Evolutionary conservation across 176 grass and related monocot species (phyloP).

Genomic region (Carex cristatella): DNA sequence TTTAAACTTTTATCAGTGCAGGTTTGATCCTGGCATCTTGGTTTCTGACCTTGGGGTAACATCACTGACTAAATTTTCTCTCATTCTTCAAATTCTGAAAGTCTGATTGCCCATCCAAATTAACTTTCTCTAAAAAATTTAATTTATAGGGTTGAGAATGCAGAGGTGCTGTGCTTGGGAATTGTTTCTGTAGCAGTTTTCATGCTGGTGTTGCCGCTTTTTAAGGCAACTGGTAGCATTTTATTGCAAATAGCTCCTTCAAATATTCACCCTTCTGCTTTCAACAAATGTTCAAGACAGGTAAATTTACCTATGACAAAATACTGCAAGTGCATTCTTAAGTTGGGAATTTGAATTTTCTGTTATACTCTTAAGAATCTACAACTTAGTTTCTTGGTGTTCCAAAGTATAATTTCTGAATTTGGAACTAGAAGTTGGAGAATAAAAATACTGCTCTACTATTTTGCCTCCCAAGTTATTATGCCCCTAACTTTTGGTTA

Average conservation of each 20-base stretch:
- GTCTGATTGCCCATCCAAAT: neutral
- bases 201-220: constrained; percentile 87
- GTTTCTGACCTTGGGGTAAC: constrained; percentile 90
- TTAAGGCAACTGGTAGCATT: constrained; percentile 73
- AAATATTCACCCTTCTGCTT: constrained; percentile 73
- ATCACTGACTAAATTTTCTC: neutral
- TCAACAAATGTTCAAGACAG: constrained; percentile 83
- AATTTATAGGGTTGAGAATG: constrained; percentile 77
- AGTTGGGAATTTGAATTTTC: neutral
- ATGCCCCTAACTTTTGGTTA: neutral
- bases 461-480: neutral
- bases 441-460: neutral
- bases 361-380: neutral
- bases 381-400: neutral
- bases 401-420: neutral
- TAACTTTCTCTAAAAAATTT: neutral
- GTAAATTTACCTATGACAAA: constrained; percentile 28
- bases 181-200: constrained; percentile 92
- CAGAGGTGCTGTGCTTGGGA: constrained; percentile 81
- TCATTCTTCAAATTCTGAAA: neutral
- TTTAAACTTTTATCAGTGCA: constrained; percentile 60
- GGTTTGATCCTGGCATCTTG: constrained; percentile 97
- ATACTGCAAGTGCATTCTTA: neutral
- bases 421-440: neutral
- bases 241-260: constrained; percentile 87